Conservation (phyloP, 805 yeast species). For the Zygosaccharomyces rouxii region DNA sequence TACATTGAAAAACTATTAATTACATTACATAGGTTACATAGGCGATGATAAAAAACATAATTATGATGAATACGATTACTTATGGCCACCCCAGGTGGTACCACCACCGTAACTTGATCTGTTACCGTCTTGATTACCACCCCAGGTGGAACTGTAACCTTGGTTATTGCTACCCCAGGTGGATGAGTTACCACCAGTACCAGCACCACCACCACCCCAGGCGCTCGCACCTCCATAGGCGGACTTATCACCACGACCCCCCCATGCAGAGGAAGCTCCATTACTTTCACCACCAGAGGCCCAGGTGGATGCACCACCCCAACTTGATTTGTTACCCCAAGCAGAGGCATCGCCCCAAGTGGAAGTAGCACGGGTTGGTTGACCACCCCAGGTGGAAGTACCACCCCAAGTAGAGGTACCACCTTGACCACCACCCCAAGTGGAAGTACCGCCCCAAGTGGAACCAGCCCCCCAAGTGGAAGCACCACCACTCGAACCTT, state of each 20-base stretch:
- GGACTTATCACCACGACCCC: conserved; percentile 39
- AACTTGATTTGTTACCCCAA: conserved; percentile 36
- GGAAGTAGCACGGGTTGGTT: conserved; percentile 36
- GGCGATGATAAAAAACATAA: neutral
- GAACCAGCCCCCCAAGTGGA: conserved; percentile 38
- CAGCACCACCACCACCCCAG: conserved; percentile 35
- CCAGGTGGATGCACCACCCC: conserved; percentile 50
- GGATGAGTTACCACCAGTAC: conserved; percentile 40
- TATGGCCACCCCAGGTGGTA: conserved; percentile 34
- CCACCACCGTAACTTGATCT: conserved; percentile 28
- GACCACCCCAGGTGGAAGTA: conserved; percentile 43
- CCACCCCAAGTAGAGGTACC: conserved; percentile 34
- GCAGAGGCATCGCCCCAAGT: conserved; percentile 36
- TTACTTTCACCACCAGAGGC: conserved; percentile 36
- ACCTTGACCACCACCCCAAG: conserved; percentile 37
- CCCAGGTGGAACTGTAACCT: conserved; percentile 44
- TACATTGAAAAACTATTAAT: conserved; percentile 2
- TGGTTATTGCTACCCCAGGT: conserved; percentile 39
- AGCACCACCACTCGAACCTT: conserved; percentile 31
- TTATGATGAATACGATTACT: conserved; percentile 2
- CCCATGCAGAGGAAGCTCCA: conserved; percentile 45
- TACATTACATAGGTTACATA: conserved; percentile 6
- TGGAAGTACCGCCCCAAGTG: conserved; percentile 42
- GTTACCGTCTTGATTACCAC: conserved; percentile 30
- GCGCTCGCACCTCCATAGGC: conserved; percentile 42